Conservation (phyloP, 1,139 yeast genomes). For the Pichia sp. region DNA sequence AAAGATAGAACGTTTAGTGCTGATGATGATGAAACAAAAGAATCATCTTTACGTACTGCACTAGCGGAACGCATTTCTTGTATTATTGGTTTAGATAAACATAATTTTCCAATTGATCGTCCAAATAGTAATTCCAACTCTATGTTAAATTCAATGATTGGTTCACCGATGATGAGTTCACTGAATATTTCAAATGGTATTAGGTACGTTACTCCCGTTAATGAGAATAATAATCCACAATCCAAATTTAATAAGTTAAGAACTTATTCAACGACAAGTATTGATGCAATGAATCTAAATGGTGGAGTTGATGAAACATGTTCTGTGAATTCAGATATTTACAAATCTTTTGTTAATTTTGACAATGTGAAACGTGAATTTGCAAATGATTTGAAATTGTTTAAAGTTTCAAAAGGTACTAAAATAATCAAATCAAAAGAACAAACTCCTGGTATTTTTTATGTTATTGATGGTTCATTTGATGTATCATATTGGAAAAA, state of each 20-base stretch:
- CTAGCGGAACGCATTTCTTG: slow-evolving; percentile 71
- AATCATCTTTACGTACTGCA: slow-evolving; percentile 60
- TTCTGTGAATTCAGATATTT: slow-evolving; percentile 11
- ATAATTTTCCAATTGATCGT: slow-evolving; percentile 13
- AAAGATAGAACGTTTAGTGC: slow-evolving; percentile 37
- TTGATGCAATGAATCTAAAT: slow-evolving; percentile 2
- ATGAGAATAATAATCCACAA: background rate
- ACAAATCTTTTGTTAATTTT: slow-evolving; percentile 31
- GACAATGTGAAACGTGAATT: slow-evolving; percentile 58
- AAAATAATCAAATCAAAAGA: slow-evolving; percentile 59
- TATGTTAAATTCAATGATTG: slow-evolving; percentile 12
- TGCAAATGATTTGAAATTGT: slow-evolving; percentile 54
- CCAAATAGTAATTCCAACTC: background rate
- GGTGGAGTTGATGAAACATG: slow-evolving; percentile 9
- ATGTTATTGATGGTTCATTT: slow-evolving; percentile 69
- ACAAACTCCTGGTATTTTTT: slow-evolving; percentile 67
- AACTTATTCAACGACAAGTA: slow-evolving; percentile 25
- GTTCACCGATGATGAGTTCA: slow-evolving; percentile 6
- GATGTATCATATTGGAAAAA: slow-evolving; percentile 46
- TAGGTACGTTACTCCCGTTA: slow-evolving; percentile 9
- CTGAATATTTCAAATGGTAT: slow-evolving; percentile 12
- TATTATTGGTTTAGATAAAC: slow-evolving; percentile 55
- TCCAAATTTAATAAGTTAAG: slow-evolving; percentile 14
- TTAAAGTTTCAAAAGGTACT: slow-evolving; percentile 48
- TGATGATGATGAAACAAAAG: slow-evolving; percentile 73